Percentiles rank a stretch among this genome's conserved stretches.
phyloP scores from a whole-genome alignment of 2,329 filamentous ascomycete genomes.

The Fusarium clavum region DNA sequence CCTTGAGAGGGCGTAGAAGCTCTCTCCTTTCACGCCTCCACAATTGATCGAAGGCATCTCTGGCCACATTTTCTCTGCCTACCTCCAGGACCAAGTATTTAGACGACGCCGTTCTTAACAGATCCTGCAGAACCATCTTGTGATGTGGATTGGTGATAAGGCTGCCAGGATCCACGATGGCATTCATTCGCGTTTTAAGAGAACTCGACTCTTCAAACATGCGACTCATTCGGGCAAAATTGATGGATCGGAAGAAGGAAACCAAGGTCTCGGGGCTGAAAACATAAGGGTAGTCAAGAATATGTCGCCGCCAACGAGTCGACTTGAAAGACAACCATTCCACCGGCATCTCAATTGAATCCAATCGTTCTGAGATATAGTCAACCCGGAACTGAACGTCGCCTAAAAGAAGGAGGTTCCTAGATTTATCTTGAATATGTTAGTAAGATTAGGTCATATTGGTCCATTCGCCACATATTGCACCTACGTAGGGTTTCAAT shows the following conservation, averaged over 20 bases:
- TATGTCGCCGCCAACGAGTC: constrained; percentile 74
- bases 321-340: constrained; percentile 74
- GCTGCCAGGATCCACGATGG: constrained; percentile 65
- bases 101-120: constrained; percentile 73
- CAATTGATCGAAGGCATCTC: constrained; percentile 85
- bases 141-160: constrained; percentile 68
- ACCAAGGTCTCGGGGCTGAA: constrained; percentile 80
- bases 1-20: constrained; percentile 85
- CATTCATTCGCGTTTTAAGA: constrained; percentile 66
- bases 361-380: constrained; percentile 80
- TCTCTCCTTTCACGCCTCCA: constrained; percentile 88
- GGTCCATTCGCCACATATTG: background rate
- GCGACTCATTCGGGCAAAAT: constrained; percentile 86
- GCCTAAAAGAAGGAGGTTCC: constrained; percentile 71
- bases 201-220: constrained; percentile 77
- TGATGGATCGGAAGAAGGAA: constrained; percentile 87
- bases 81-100: constrained; percentile 79
- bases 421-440: constrained; percentile 65
- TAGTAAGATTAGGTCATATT: constrained; percentile 1
- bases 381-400: constrained; percentile 79
- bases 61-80: constrained; percentile 73
- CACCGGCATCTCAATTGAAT: constrained; percentile 78
- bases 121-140: constrained; percentile 70
- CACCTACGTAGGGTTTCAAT: constrained; percentile 77
- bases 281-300: constrained; percentile 84